Base-by-base conservation (phyloP, 1,284 basidiomycete genomes). In the Bondarzewia mesenterica region DNA sequence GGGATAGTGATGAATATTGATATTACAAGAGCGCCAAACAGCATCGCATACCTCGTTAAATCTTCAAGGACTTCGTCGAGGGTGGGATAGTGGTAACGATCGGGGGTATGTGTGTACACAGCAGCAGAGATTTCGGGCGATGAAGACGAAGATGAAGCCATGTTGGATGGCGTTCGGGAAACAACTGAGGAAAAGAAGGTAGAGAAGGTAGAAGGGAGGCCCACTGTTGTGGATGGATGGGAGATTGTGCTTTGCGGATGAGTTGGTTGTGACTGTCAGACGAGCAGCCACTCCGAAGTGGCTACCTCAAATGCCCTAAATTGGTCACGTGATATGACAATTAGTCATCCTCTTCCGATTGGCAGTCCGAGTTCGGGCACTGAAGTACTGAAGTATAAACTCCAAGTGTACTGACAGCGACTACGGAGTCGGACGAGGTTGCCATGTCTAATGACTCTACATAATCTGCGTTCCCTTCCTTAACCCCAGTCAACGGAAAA, bases 41-140 rank as follows among this genome's bases (percentile, higher is more conserved):
- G 44, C 7, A 42, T 41, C 20, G 35, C 68, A 40, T 21, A 87
- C 84, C 89, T 93, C 55, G 89, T 89, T 25, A 95, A 78, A 69
- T 95, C 92, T 63, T 95, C 92, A 46, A 94, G 77, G 45, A 93
- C 86, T 63, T 89, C 85, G 43, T 84, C 84, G 53, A 84, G 77
- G 42, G 77, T 77, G 54, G 81, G 76, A 63, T 78, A 70, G 61
- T 78, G 79, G 65, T 80, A 80, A 45, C 77, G 80, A 79, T 53
- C 67, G 66, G 65, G 71, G 67, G 54, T 70, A 63, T 42, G 67
- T 59, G 57, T 72, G 59, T 70, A 65, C 54, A 63, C 66, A 42
- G 74, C 64, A 41, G 75, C 64, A 44, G 75, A 68, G 53, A 84
- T 76, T 71, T 87, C 84, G 55, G 85, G 84, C 40, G 85, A 88